Evolutionary conservation across 768 basidiomycete genomes (phyloP), one percentile per base, ranked within the genome.

Genomic region (Saitozyma sp.): DNA sequence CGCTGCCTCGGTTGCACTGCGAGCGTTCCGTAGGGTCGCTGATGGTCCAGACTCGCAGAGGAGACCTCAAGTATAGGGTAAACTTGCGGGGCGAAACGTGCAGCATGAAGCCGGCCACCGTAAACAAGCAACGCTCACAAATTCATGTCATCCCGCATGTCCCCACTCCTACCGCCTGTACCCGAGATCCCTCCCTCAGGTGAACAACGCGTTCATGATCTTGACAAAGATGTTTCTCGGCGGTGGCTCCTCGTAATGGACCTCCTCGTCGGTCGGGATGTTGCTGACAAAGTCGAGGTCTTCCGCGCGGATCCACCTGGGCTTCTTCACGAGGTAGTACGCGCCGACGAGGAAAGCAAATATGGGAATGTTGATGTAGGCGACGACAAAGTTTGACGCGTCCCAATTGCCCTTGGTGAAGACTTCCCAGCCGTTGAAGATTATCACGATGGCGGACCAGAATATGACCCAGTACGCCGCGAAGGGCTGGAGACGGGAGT

Each of bases 341-440:
- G 63, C 63, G 14, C 58, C 11, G 19, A 66, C 45, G 17, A 73
- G 54, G 4, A 55, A 14, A 17, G 13, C 16, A 51, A 70, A 66
- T 10, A 70, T 49, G 3, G 69, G 64, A 6, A 70, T 56, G 29
- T 29, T 66, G 65, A 74, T 66, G 52, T 71, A 74, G 0, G 68
- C 64, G 17, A 68, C 61, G 52, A 74, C 61, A 50, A 74, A 71
- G 9, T 63, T 56, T 17, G 62, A 56, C 14, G 62, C 38, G 53
- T 59, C 51, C 66, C 68, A 74, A 16, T 42, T 8, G n/a, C 70
- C 70, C n/a, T 51, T 58, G 37, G 71, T 69, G 65, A 74, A 74
- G 57, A 70, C 66, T 58, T 63, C 58, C 66, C 64, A 74, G 10
- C 73, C 73, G 65, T 75, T 75, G 63, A 71, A 68, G 49, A 74